Evolutionary conservation across 768 basidiomycete genomes (phyloP), one percentile per base, ranked within the genome.

Genomic region (Trametes sanguinea): DNA sequence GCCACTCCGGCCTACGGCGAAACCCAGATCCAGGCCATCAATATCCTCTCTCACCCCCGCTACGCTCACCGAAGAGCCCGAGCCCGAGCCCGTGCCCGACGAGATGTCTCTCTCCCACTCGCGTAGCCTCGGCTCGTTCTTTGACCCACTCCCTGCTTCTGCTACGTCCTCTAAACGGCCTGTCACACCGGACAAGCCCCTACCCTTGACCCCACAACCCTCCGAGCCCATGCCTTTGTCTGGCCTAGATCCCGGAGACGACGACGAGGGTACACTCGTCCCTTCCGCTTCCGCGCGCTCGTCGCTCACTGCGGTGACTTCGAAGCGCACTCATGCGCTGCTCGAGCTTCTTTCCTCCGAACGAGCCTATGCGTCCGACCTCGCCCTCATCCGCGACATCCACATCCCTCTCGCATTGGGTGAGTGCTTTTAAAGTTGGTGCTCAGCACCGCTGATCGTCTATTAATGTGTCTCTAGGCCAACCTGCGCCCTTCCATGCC

Each of bases 331-430:
- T 27, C 88, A 94, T 71, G 91, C 91, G 8, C 76, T 94, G 22
- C 82, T 85, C 53, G 92, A 94, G 65, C 75, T 94, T 30, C 80
- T 94, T 47, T 84, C 87, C 10, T 90, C 89, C 22, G 92, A 94
- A 69, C 80, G 89, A 30, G 88, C 89, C 1, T 93, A 93, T 73
- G 87, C 92, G 11, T 86, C 85, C n/a, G 92, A 94, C 78, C 78
- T 94, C 30, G 87, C 87, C 14, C 77, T 93, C 56, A 85, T 94
- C 64, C 81, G 87, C 55, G 87, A 90, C 62, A 81, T 93, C 29
- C 87, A 94, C 67, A 86, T 93, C 43, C 90, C 90, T 6, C 74
- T 92, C 54, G 92, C 91, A 48, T 77, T 88, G 68, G 91, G 92
- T 84, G 75, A 64, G 82, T 79, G 43, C 32, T 46, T 43, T 11